Base-by-base conservation (phyloP, 176 grass and related monocot genomes). In the Chrysopogon serrulatus region DNA sequence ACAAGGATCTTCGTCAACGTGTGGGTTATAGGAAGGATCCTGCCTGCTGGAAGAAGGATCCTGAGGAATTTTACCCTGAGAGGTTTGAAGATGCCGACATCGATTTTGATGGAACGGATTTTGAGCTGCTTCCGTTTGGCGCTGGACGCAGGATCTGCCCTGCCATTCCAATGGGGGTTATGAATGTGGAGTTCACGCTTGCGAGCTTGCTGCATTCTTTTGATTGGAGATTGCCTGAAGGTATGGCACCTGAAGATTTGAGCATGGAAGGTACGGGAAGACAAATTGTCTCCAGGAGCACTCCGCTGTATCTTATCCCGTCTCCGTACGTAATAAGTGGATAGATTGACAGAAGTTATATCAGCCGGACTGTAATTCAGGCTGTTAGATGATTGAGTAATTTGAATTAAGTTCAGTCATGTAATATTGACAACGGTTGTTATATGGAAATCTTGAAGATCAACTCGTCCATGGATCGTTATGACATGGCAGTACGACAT, bases 121-220 rank as follows among this genome's bases (percentile, higher is more conserved):
- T 73, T 32, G 70, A 73, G 26, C 26, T 73, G 6, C 42, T 73
- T 73, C 70, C 42, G 10, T 73, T 73, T 21, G 70, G 70, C 2
- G 70, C 42, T 32, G 42, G 42, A 73, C 14, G 70, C 26, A 18
- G 70, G 42, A 48, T 47, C 1, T 73, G 70, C 70, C 42, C 70
- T 73, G 39, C 68, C 0, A 73, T 82, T 19, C 18, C 71, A 15
- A 83, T 83, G 82, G 79, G 60, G 6, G 3, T 45, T 14, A 66
- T 47, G 8, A 77, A 42, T 16, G 79, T 82, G 63, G 85, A 77
- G 61, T 73, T 87, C 33, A 75, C 34, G 26, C 80, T 84, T 17
- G 74, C 67, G 4, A 88, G 60, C 18, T 62, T 88, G 66, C 33
- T 88, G 26, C 61, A 88, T 32, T 84, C 31, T 18, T 79, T 88